Evolutionary conservation across 2,329 filamentous ascomycete species (phyloP).

Genomic region (Thielaviopsis cerberus): DNA sequence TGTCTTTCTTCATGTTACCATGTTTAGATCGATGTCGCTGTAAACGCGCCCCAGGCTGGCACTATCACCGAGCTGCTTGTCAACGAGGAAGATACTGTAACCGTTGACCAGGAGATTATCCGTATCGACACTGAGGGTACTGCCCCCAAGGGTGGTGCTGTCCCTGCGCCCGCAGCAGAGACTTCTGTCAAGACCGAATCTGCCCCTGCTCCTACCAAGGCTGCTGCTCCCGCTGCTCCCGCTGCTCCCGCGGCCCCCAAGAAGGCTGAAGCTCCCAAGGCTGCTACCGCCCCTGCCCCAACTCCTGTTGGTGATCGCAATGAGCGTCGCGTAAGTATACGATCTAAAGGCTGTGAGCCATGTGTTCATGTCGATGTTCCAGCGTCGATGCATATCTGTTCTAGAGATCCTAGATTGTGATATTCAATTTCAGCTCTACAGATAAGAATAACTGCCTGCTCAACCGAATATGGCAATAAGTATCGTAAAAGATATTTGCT

Average conservation of each 20-base stretch:
- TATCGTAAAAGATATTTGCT: no score
- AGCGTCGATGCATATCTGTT: background rate
- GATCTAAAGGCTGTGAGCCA: background rate
- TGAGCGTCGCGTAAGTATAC: constrained; percentile 58
- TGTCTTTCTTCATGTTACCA: background rate
- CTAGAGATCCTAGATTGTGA: no score
- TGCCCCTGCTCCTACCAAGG: background rate
- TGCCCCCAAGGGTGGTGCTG: constrained; percentile 4
- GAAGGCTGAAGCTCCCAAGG: constrained; percentile 12
- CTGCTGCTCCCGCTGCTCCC: constrained; percentile 12
- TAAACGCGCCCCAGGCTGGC: constrained; percentile 82
- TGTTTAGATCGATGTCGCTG: constrained; percentile 78
- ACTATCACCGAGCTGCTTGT: constrained; percentile 82
- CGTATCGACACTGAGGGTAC: constrained; percentile 55
- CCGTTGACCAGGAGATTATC: constrained; percentile 78
- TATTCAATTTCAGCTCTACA: no score
- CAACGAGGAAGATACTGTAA: constrained; percentile 87
- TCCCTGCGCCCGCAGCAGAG: background rate
- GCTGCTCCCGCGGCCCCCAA: constrained; percentile 6
- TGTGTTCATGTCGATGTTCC: background rate
- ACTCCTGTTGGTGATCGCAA: constrained; percentile 52
- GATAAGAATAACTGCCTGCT: no score
- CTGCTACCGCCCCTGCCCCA: constrained; percentile 13
- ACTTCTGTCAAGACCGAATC: constrained; percentile 2
- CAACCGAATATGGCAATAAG: no score